phyloP scores from a whole-genome alignment of 2,329 filamentous ascomycete species.

The Aspergillus thermomutatus region DNA sequence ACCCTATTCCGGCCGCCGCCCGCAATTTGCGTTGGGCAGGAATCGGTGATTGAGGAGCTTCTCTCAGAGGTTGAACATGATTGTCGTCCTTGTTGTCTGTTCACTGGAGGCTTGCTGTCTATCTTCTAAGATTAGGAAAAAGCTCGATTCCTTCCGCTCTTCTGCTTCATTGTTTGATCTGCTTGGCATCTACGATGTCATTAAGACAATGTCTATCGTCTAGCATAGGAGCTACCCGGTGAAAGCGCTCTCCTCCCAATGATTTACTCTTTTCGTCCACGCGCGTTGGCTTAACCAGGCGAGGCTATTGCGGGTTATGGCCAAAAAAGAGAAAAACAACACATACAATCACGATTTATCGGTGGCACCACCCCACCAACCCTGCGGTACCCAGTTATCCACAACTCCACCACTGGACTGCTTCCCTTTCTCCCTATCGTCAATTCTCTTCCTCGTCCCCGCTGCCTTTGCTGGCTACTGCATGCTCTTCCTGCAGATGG shows the following conservation, averaged over 20 bases:
- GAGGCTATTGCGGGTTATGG: background rate
- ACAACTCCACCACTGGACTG: slow-evolving; percentile 3
- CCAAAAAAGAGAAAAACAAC: slow-evolving; percentile 12
- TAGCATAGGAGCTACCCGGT: background rate
- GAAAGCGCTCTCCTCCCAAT: background rate
- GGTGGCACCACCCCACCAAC: slow-evolving; percentile 27
- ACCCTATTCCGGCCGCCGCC: slow-evolving; percentile 20
- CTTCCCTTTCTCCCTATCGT: slow-evolving; percentile 22
- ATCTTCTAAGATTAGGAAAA: slow-evolving; percentile 8
- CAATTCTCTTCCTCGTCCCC: slow-evolving; percentile 18
- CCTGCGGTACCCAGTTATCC: slow-evolving; percentile 21
- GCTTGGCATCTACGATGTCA: background rate
- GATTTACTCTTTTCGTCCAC: background rate
- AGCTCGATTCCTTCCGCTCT: background rate
- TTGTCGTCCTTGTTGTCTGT: background rate
- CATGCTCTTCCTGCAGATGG: slow-evolving; percentile 28
- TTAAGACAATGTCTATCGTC: background rate
- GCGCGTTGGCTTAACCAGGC: background rate
- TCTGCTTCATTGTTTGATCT: background rate
- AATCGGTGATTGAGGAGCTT: slow-evolving; percentile 17
- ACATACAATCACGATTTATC: slow-evolving; percentile 12
- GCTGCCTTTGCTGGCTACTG: slow-evolving; percentile 25
- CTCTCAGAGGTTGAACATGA: background rate
- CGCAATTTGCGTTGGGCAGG: slow-evolving; percentile 25
- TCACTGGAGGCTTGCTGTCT: slow-evolving; percentile 9